phyloP scores from a whole-genome alignment of 2,329 filamentous ascomycete genomes.

The Conoideocrella luteorostrata region DNA sequence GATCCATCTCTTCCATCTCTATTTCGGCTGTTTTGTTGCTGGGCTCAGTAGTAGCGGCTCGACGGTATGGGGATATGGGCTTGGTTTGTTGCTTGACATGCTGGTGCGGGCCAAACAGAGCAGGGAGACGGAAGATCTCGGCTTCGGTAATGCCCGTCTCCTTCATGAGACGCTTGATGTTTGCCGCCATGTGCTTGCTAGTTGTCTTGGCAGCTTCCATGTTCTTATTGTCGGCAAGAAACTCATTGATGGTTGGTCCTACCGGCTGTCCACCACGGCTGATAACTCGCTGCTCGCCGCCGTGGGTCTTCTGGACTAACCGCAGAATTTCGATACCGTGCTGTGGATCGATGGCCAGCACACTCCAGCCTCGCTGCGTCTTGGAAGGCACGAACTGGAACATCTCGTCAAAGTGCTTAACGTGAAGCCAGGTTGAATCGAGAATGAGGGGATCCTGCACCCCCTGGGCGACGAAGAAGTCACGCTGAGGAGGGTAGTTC shows the following conservation, averaged over 20 bases:
- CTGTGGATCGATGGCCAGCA: constrained; percentile 15
- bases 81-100: not conserved
- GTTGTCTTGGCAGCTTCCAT: not conserved
- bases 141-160: constrained; percentile 15
- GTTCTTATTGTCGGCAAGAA: not conserved
- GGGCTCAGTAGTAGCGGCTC: too few relatives aligned
- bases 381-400: constrained; percentile 21
- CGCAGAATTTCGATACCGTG: constrained; percentile 18
- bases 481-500: constrained; percentile 4
- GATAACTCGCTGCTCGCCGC: constrained; percentile 7
- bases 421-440: constrained; percentile 18
- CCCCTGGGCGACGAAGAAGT: constrained; percentile 25
- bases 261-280: constrained; percentile 16
- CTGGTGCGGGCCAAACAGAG: constrained; percentile 6
- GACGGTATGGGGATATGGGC: too few relatives aligned
- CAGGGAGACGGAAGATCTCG: constrained; percentile 16
- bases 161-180: constrained; percentile 12
- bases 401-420: constrained; percentile 20
- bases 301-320: too few relatives aligned
- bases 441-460: constrained; percentile 27
- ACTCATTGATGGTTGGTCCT: not conserved
- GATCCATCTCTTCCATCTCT: too few relatives aligned
- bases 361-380: constrained; percentile 17
- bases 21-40: too few relatives aligned
- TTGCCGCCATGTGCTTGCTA: constrained; percentile 12